phyloP scores from a whole-genome alignment of 2,329 filamentous ascomycete species.

The Mycosphaerelloides madeirae region DNA sequence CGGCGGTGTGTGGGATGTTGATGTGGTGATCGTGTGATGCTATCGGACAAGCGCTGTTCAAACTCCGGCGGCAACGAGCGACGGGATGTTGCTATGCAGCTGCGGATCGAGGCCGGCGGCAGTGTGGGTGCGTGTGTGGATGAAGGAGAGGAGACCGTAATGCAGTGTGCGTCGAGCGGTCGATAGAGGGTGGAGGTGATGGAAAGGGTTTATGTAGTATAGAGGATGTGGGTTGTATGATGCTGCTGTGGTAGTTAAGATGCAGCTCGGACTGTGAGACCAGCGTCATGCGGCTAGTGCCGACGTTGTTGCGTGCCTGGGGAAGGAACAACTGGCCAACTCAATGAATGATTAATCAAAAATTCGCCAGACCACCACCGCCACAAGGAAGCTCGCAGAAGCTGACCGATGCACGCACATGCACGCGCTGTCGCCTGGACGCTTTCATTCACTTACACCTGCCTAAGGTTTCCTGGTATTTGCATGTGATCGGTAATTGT shows the following conservation, averaged over 20 bases:
- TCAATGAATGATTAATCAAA: not conserved
- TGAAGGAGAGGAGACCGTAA: not conserved
- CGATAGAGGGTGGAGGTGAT: not conserved
- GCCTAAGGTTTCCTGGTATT: too few relatives aligned
- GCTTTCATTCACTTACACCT: constrained; percentile 2
- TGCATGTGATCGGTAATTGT: too few relatives aligned
- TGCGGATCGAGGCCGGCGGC: not conserved
- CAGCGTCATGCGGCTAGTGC: not conserved
- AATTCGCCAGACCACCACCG: not conserved
- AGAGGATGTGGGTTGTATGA: not conserved
- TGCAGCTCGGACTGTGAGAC: not conserved
- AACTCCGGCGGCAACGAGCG: constrained; percentile 5
- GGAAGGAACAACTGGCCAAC: not conserved
- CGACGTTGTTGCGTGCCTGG: too few relatives aligned
- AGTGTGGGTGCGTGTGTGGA: not conserved
- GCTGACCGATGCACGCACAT: constrained; percentile 1
- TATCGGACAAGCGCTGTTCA: constrained; percentile 9
- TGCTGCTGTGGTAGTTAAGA: not conserved
- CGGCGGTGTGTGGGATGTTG: constrained; percentile 10
- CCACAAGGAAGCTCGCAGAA: not conserved
- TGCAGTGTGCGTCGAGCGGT: too few relatives aligned
- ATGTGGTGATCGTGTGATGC: constrained; percentile 9
- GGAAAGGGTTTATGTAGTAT: constrained; percentile 1
- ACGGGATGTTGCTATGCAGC: constrained; percentile 3
- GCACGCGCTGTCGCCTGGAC: constrained; percentile 1